Percentiles rank a stretch among this genome's conserved stretches.
Evolutionary conservation across 768 basidiomycete genomes (phyloP).

Genomic region (Fomitopsis serialis): DNA sequence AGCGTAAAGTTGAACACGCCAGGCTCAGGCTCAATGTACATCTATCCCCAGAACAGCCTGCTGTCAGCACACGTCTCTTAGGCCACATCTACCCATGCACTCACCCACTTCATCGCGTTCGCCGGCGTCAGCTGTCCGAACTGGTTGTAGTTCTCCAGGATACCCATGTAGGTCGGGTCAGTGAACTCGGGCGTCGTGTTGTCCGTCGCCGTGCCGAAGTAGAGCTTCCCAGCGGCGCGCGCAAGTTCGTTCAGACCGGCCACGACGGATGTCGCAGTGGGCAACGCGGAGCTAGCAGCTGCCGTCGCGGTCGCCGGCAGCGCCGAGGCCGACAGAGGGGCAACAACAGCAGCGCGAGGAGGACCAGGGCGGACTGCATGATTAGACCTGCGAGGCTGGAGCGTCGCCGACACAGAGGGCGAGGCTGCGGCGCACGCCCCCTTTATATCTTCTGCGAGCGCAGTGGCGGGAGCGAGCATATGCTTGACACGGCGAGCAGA

Average conservation of each 20-base stretch:
- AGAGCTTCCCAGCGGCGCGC: conserved; percentile 38
- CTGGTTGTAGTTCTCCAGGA: conserved; percentile 32
- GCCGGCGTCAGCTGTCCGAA: conserved; percentile 45
- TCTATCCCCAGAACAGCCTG: conserved; percentile 25
- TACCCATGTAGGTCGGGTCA: conserved; percentile 34
- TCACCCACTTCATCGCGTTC: conserved; percentile 55
- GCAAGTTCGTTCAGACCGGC: conserved; percentile 28
- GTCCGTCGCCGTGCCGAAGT: conserved; percentile 48
- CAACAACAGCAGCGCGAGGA: background rate
- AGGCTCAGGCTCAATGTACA: conserved; percentile 45
- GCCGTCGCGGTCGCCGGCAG: conserved; percentile 1
- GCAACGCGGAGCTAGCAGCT: background rate
- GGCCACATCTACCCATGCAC: background rate
- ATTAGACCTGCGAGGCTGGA: background rate
- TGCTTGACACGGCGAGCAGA: background rate
- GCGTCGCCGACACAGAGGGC: background rate
- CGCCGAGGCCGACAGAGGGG: background rate
- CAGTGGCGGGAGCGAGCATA: background rate
- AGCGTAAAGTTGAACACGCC: conserved; percentile 41
- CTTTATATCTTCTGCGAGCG: background rate
- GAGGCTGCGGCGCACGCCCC: background rate
- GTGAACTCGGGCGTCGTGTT: conserved; percentile 34
- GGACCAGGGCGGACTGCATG: background rate
- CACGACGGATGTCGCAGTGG: conserved; percentile 5
- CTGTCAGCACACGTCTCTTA: background rate